Percentiles rank a stretch among this genome's conserved stretches.
These are phyloP conservation scores for Secale cereale DNA, from an alignment of 176 grass and related monocot species.

Conservation along the genomic window DNA sequence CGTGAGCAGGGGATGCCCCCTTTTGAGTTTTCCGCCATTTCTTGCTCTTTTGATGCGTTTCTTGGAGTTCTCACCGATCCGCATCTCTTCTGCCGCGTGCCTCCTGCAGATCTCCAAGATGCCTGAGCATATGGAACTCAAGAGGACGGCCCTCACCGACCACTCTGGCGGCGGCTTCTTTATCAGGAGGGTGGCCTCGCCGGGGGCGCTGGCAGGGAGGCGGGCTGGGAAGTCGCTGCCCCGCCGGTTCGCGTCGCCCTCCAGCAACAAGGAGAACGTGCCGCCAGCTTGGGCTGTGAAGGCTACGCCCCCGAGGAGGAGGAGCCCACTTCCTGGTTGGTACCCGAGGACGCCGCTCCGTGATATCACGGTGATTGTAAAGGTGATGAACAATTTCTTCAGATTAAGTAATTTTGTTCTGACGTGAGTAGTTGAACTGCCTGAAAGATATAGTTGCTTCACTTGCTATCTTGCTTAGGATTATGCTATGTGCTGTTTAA, in stretches of 20 bases:
- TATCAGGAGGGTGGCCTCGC: constrained; percentile 60
- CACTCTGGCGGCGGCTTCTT: constrained; percentile 53
- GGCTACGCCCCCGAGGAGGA: constrained; percentile 26
- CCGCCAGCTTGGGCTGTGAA: constrained; percentile 31
- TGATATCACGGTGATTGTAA: constrained; percentile 57
- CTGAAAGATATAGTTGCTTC: not conserved
- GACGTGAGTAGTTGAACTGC: not conserved
- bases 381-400: constrained; percentile 29
- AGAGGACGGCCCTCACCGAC: constrained; percentile 16
- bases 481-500: not conserved
- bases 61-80: constrained; percentile 7
- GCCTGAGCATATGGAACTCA: constrained; percentile 44
- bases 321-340: constrained; percentile 74
- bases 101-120: constrained; percentile 33
- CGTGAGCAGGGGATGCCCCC: not conserved
- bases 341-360: constrained; percentile 71
- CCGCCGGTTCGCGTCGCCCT: constrained; percentile 8
- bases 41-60: not conserved
- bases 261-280: constrained; percentile 48
- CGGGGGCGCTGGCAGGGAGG: constrained; percentile 28
- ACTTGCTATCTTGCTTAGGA: not conserved
- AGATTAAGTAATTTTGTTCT: not conserved
- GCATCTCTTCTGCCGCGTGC: not conserved
- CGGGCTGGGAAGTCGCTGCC: constrained; percentile 12
- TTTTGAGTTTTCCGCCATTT: not conserved